Evolutionary conservation across 768 basidiomycete genomes (phyloP).

Genomic region (Mycena vulgaris): DNA sequence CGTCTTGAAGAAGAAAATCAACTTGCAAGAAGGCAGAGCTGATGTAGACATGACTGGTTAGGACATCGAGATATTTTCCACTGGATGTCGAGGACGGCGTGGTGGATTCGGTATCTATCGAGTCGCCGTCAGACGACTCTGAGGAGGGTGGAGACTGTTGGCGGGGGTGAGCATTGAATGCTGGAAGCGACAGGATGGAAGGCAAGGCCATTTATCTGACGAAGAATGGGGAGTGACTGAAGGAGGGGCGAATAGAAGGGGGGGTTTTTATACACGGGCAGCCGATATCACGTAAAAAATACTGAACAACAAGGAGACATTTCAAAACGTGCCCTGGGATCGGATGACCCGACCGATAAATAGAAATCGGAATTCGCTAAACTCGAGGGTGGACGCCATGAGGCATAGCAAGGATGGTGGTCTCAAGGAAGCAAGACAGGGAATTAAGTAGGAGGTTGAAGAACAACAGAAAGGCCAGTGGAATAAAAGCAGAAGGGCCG

Average conservation of each 20-base stretch:
- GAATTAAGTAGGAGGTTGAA: not conserved
- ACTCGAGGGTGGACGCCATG: not conserved
- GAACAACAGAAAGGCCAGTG: not conserved
- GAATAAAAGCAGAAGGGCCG: no score
- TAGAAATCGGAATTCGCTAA: conserved; percentile 24
- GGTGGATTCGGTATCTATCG: conserved; percentile 20
- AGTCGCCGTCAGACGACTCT: conserved; percentile 25
- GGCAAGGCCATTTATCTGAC: conserved; percentile 23
- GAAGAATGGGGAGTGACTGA: conserved; percentile 1
- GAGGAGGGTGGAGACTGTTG: conserved; percentile 23
- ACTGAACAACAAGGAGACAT: conserved; percentile 9
- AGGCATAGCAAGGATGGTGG: not conserved
- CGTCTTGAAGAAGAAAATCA: conserved; percentile 43
- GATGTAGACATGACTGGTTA: conserved; percentile 46
- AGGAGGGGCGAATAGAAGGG: not conserved
- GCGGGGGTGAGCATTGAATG: conserved; percentile 9
- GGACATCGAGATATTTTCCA: conserved; percentile 1
- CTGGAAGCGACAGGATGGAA: conserved; percentile 26
- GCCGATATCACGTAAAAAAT: conserved; percentile 22
- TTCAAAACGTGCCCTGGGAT: conserved; percentile 22
- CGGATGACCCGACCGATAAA: conserved; percentile 28
- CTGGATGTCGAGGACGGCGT: not conserved
- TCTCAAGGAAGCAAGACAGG: not conserved
- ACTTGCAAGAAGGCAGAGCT: conserved; percentile 38
- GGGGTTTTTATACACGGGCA: conserved; percentile 15